Evolutionary conservation across 2,329 filamentous ascomycete species (phyloP).

Genomic region (Alternaria sp.): DNA sequence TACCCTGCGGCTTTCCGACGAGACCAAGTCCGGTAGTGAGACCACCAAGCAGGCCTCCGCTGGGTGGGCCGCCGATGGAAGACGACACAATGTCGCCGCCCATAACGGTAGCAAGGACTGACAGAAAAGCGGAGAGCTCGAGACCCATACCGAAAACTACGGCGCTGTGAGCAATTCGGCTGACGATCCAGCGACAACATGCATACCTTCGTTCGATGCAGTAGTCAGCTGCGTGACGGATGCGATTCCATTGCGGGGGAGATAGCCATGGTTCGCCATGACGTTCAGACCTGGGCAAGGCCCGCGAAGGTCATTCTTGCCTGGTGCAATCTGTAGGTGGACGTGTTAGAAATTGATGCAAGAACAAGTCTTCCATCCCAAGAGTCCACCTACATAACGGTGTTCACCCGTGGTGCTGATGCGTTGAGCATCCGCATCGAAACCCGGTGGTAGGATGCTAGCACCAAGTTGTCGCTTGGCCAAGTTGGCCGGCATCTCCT

Average conservation of each 20-base stretch:
- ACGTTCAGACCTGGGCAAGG: constrained; percentile 43
- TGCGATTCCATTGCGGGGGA: constrained; percentile 39
- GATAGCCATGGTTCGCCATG: constrained; percentile 41
- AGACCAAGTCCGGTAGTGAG: constrained; percentile 20
- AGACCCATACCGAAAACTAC: constrained; percentile 18
- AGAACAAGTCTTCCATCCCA: not conserved
- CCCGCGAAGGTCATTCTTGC: constrained; percentile 22
- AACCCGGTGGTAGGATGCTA: not conserved
- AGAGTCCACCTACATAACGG: not conserved
- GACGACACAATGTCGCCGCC: constrained; percentile 20
- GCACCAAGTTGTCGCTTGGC: not conserved
- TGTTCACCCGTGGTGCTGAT: not conserved
- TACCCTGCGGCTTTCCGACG: constrained; percentile 19
- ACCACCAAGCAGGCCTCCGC: constrained; percentile 23
- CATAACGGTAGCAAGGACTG: constrained; percentile 18
- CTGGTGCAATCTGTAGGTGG: not conserved
- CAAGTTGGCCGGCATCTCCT: not conserved
- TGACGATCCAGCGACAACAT: not conserved
- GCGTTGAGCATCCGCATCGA: not conserved
- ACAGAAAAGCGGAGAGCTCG: constrained; percentile 21
- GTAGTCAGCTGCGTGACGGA: constrained; percentile 7
- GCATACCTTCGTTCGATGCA: not conserved
- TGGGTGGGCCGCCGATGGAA: constrained; percentile 19
- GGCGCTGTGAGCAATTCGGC: not conserved
- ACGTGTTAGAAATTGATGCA: not conserved